Evolutionary conservation across 306 rosid genomes (phyloP), one percentile per base, ranked within the genome.

Genomic region (Fragaria ananassa): DNA sequence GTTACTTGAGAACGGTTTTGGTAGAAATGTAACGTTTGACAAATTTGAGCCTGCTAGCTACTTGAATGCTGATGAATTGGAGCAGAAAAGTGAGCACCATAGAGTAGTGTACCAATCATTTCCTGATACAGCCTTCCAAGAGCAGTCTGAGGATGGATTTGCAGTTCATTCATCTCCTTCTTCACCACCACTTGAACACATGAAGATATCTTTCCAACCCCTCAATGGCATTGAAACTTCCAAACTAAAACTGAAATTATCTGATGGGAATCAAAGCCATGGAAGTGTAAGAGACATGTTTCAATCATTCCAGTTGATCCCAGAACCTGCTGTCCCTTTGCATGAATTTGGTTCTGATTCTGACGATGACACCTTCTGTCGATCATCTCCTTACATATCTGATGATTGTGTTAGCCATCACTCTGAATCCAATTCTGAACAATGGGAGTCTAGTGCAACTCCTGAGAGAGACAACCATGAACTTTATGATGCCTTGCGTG

Each of bases 131-230:
- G 68, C 87, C 73, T 70, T 80, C 71, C 78, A 76, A 61, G 90
- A 86, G 86, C 79, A 82, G 75, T 80, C 78, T 80, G 81, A 67
- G 78, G 27, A 34, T 71, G 85, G 76, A 70, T 86, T 86, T 84
- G 84, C 90, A 35, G 70, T 81, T 57, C 83, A 76, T 64, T 86
- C 88, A 68, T 85, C 87, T 78, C 89, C 96, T 79, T 83, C 93
- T 82, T 95, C 99, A n/a, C 99, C 99, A 9, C 96, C 96, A 47
- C 97, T 95, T 70, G 96, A 88, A 73, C 97, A 90, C 71, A 95
- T 95, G 97, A 92, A 90, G 78, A 95, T 95, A 76, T 95, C 97
- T 66, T 95, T 95, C 88, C 96, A 86, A 57, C 96, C 99, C 10
- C 44, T 89, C 42, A 82, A 71, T 76, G 84, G 89, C 71, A 72